Evolutionary conservation across 768 basidiomycete species (phyloP), one percentile per base, ranked within the genome.

Genomic region (Stropharia rugosoannulata): DNA sequence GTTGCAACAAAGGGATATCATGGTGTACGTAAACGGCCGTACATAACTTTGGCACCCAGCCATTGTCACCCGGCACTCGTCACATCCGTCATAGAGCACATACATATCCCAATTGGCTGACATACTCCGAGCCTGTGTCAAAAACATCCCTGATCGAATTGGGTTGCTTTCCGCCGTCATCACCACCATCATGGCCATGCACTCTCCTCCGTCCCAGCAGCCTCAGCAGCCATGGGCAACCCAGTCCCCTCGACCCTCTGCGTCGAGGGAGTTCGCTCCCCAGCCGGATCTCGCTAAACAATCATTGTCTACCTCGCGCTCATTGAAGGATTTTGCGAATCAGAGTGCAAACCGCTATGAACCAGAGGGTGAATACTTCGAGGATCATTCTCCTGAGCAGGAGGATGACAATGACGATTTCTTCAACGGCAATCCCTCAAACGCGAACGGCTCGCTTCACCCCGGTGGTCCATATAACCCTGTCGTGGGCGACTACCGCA

Each of bases 371-470:
- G 73, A 76, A 45, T 75, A 74, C 56, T 77, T 76, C 59, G 69
- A 74, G 50, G 73, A 75, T 39, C 65, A 62, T 35, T 64, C 68
- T 29, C 75, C 74, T 25, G 77, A 78, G 46, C 74, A 62, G 41
- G 80, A 81, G 60, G 82, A 81, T 56, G 73, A 76, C 64, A 65
- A 68, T 49, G 78, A 80, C 57, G 78, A 79, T 63, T 80, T 80
- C 64, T 80, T 76, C 71, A 71, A 70, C 47, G 73, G 75, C 32
- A 68, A 68, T 58, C 59, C 66, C 5, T 63, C 68, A 25, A 66
- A 67, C 42, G 59, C 60, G 8, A 68, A 70, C 40, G 64, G 64
- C 58, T 64, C 66, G 13, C 63, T 69, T 48, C 67, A 70, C 47
- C 66, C 68, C 16, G 65, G 66, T 36, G 62, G 65, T 2, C 56